A percentile compares a stretch with the other conserved stretches of the same genome.
Conservation (phyloP, 164 flowering plant genomes). For the Liriodendron chinense region DNA sequence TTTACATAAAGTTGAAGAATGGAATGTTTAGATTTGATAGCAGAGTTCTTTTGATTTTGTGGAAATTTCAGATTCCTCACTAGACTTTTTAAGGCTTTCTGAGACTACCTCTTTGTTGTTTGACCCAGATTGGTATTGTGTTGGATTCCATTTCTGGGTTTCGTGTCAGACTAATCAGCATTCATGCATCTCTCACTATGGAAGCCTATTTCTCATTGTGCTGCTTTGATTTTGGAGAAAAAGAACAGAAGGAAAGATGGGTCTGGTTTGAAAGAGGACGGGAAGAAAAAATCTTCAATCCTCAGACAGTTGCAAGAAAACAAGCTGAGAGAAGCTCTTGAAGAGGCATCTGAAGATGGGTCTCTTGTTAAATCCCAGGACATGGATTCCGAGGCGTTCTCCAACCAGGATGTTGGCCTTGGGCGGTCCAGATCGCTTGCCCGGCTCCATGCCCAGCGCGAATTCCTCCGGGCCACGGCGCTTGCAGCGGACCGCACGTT, state of each 20-base stretch:
- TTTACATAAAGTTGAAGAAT: constrained; percentile 17
- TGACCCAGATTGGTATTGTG: constrained; percentile 2
- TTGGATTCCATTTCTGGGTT: constrained; percentile 19
- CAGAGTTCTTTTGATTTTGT: constrained; percentile 11
- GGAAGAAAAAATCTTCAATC: constrained; percentile 43
- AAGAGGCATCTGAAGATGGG: constrained; percentile 91
- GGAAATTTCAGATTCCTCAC: constrained; percentile 10
- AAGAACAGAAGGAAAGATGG: constrained; percentile 61
- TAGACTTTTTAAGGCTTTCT: constrained; percentile 11
- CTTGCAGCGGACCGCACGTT: constrained; percentile 56
- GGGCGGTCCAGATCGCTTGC: constrained; percentile 63
- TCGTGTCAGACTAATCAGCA: constrained; percentile 10
- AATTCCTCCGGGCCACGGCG: constrained; percentile 60
- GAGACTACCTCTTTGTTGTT: constrained; percentile 5
- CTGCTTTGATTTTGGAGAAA: constrained; percentile 67
- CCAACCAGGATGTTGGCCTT: constrained; percentile 36
- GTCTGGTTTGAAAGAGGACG: constrained; percentile 40
- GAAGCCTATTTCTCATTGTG: constrained; percentile 91
- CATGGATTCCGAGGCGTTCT: constrained; percentile 45
- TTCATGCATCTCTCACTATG: constrained; percentile 73
- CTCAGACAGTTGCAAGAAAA: constrained; percentile 68
- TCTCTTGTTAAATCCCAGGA: constrained; percentile 67
- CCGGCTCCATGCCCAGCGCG: constrained; percentile 56
- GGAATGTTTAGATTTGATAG: constrained; percentile 1
- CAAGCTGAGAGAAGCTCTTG: constrained; percentile 88